Percentiles rank a stretch among this genome's conserved stretches.
phyloP scores from a whole-genome alignment of 1,284 basidiomycete genomes.

The Trametes sp. region DNA sequence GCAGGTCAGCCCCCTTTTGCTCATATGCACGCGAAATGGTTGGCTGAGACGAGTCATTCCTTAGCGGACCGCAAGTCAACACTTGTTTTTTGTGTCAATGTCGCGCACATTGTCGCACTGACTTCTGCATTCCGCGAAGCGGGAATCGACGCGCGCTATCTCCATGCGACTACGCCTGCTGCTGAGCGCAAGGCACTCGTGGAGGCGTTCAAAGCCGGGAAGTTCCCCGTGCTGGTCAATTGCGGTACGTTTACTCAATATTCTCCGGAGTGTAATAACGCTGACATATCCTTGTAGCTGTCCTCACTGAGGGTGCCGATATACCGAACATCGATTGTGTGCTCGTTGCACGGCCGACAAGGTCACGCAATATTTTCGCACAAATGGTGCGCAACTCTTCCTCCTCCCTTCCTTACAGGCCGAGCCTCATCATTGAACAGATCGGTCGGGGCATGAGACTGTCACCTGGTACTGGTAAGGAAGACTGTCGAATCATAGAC shows the following conservation, averaged over 20 bases:
- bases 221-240: constrained; percentile 91
- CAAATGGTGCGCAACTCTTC: constrained; percentile 76
- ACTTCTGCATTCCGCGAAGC: constrained; percentile 77
- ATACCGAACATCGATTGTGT: constrained; percentile 95
- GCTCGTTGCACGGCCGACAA: constrained; percentile 86
- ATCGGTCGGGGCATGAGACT: constrained; percentile 93
- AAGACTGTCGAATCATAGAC: constrained; percentile 90
- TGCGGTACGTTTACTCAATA: constrained; percentile 64
- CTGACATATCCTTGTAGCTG: constrained; percentile 55
- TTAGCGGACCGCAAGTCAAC: constrained; percentile 80
- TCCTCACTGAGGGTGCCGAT: constrained; percentile 92
- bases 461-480: constrained; percentile 84
- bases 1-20: constrained; percentile 58
- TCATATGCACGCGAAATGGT: constrained; percentile 1
- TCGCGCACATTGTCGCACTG: constrained; percentile 84
- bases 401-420: neutral
- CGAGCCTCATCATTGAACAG: constrained; percentile 46
- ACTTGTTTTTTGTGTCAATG: constrained; percentile 89
- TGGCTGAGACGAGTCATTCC: neutral
- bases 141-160: constrained; percentile 87
- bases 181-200: constrained; percentile 73
- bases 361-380: constrained; percentile 88
- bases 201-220: constrained; percentile 71
- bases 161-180: constrained; percentile 78
- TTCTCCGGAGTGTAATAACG: neutral